These are phyloP conservation scores for Cladosporium sp. DNA, from an alignment of 2,329 filamentous ascomycete genomes.

Conservation along the genomic window DNA sequence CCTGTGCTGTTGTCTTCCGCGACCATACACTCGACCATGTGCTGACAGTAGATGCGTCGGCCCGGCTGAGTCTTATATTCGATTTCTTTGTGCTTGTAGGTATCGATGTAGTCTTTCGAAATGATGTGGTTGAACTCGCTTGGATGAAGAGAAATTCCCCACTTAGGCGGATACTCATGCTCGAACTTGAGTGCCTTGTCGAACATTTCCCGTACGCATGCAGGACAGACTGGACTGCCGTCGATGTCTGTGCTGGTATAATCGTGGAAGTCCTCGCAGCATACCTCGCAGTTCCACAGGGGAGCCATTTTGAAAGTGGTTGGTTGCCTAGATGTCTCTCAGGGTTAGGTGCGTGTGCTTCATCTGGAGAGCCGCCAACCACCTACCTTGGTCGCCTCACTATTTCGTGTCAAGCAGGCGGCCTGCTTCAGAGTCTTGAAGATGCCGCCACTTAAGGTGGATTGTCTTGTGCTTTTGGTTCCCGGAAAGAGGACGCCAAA, in stretches of 20 bases:
- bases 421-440: neutral
- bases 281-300: neutral
- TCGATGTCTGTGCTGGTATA: conserved; percentile 14
- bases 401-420: neutral
- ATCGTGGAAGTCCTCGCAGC: conserved; percentile 2
- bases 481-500: neutral
- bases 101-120: neutral
- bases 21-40: neutral
- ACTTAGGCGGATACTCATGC: conserved; percentile 9
- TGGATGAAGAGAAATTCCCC: neutral
- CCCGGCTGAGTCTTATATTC: conserved; percentile 1
- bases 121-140: conserved; percentile 13
- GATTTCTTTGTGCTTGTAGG: conserved; percentile 1
- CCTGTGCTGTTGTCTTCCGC: neutral
- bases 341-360: neutral
- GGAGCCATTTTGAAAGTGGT: conserved; percentile 3
- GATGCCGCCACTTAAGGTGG: neutral
- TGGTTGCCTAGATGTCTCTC: neutral
- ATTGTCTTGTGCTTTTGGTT: no score
- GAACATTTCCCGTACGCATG: conserved; percentile 5
- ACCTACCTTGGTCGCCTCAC: neutral
- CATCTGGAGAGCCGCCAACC: neutral
- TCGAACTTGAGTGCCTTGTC: conserved; percentile 12
- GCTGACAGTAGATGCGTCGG: conserved; percentile 4
- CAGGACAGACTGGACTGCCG: neutral